phyloP scores from a whole-genome alignment of 2,329 filamentous ascomycete species.

The Didymella glomerata region DNA sequence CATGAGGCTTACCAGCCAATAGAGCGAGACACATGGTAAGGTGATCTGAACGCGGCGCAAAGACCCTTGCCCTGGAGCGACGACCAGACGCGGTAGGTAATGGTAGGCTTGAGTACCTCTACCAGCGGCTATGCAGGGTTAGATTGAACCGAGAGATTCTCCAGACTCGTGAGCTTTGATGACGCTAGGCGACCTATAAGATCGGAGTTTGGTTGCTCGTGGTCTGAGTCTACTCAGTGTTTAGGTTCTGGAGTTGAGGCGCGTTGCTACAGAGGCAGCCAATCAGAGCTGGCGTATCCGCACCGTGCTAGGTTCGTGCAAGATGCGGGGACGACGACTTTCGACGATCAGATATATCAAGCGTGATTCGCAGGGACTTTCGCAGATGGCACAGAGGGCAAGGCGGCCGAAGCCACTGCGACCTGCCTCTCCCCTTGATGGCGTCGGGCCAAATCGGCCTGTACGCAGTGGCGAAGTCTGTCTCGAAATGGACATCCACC shows the following conservation, averaged over 20 bases:
- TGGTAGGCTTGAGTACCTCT: constrained; percentile 30
- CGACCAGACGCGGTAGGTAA: constrained; percentile 2
- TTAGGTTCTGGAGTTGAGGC: constrained; percentile 42
- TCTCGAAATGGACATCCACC: neutral
- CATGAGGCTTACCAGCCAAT: constrained; percentile 42
- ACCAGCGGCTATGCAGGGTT: constrained; percentile 46
- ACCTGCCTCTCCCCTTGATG: constrained; percentile 9
- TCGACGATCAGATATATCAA: constrained; percentile 20
- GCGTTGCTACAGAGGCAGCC: constrained; percentile 30
- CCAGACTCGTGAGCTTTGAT: constrained; percentile 33
- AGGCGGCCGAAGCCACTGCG: constrained; percentile 19
- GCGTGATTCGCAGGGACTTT: constrained; percentile 20
- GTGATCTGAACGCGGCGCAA: constrained; percentile 32
- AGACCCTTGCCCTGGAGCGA: constrained; percentile 27
- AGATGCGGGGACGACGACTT: constrained; percentile 39
- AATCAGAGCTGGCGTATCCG: constrained; percentile 35
- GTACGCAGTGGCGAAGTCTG: neutral
- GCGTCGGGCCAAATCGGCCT: constrained; percentile 16
- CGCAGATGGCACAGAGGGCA: constrained; percentile 10
- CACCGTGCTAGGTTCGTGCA: constrained; percentile 41
- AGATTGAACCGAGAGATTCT: constrained; percentile 39
- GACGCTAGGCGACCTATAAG: constrained; percentile 42
- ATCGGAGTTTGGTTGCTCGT: constrained; percentile 40
- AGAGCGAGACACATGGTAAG: constrained; percentile 44
- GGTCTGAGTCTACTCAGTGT: constrained; percentile 43